Conservation (phyloP, 345 rosid species). For the Salix arbutifolia region DNA sequence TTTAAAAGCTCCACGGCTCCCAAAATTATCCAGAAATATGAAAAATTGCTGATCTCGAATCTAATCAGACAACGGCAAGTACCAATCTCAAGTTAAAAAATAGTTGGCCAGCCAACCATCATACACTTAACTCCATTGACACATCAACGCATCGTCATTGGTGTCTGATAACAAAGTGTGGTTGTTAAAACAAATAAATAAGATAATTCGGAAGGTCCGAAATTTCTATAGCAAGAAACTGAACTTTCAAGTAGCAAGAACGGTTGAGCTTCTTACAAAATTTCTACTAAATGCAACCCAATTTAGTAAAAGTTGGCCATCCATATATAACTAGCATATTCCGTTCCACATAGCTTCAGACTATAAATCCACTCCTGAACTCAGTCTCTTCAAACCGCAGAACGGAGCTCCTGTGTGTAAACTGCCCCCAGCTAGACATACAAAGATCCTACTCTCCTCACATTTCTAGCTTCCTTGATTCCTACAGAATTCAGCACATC, state of each 20-base stretch:
- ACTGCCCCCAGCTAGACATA: background rate
- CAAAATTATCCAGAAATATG: background rate
- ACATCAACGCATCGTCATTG: background rate
- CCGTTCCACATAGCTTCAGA: background rate
- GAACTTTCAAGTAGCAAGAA: background rate
- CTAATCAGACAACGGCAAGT: background rate
- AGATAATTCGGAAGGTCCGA: background rate
- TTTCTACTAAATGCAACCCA: background rate
- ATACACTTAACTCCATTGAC: background rate
- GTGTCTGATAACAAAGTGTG: background rate
- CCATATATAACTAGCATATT: background rate
- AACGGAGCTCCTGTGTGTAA: background rate
- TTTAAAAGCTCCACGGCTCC: background rate
- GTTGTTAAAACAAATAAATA: background rate
- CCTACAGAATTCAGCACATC: background rate
- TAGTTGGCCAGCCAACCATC: background rate
- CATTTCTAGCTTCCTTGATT: background rate
- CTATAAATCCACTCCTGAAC: conserved; percentile 4
- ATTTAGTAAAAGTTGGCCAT: conserved; percentile 11
- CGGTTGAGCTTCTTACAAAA: conserved; percentile 4
- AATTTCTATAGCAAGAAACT: background rate
- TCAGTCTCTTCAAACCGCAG: background rate
- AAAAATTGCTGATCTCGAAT: background rate
- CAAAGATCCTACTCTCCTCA: background rate
- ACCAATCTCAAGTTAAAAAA: background rate